A percentile compares a stretch with the other conserved stretches of the same genome.
phyloP scores from a whole-genome alignment of 2,329 filamentous ascomycete species.

The Microsporum ferrugineum region DNA sequence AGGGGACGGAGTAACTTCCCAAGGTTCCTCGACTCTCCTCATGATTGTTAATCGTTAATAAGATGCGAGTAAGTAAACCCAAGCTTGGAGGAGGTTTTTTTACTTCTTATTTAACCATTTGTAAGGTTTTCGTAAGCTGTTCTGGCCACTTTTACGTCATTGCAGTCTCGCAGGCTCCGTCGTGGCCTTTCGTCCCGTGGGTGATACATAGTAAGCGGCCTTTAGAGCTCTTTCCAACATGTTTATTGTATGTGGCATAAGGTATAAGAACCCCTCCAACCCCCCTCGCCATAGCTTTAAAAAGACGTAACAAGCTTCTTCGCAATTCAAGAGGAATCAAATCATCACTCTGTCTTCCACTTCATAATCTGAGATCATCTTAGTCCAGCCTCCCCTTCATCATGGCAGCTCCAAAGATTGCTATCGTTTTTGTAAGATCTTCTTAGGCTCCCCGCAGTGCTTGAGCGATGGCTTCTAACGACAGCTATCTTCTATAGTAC shows the following conservation, averaged over 20 bases:
- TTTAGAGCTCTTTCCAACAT: neutral
- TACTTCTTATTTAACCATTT: neutral
- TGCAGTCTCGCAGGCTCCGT: neutral
- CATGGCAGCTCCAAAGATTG: slow-evolving; percentile 76
- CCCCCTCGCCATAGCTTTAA: neutral
- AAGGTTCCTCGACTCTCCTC: no score
- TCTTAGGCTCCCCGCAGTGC: slow-evolving; percentile 6
- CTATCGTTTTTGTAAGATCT: slow-evolving; percentile 72
- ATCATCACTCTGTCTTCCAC: neutral
- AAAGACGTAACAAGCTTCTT: neutral
- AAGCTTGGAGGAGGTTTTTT: neutral
- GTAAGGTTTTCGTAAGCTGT: slow-evolving; percentile 1
- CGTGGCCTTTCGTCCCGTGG: no score
- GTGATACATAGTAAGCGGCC: no score
- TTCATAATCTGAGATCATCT: neutral
- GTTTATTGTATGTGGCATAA: neutral
- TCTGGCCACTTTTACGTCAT: neutral
- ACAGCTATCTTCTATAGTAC: slow-evolving; percentile 47
- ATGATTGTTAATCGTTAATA: slow-evolving; percentile 1
- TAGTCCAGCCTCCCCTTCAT: neutral
- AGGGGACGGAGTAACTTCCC: neutral
- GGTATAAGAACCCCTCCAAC: neutral
- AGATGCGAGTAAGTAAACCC: neutral
- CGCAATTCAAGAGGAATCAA: neutral
- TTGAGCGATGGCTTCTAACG: neutral